Conservation (phyloP, 2,329 filamentous ascomycete genomes). For the Colletotrichum spaethianum region DNA sequence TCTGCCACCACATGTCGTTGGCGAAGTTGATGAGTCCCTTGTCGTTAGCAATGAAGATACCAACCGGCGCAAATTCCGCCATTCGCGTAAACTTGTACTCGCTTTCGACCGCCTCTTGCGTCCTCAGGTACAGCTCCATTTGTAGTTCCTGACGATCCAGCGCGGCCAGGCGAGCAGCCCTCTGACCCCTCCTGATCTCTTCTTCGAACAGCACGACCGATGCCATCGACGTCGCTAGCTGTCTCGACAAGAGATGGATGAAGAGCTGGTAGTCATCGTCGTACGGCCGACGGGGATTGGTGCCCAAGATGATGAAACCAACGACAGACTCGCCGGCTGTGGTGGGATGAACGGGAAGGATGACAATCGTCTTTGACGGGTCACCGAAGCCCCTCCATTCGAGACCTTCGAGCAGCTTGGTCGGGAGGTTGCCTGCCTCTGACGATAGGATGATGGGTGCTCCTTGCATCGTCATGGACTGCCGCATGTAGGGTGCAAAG, state of each 20-base stretch:
- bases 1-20: slow-evolving; percentile 84
- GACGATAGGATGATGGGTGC: slow-evolving; percentile 77
- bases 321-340: slow-evolving; percentile 78
- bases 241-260: slow-evolving; percentile 79
- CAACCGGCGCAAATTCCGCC: slow-evolving; percentile 87
- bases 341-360: slow-evolving; percentile 85
- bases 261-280: slow-evolving; percentile 87
- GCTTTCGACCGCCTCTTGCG: slow-evolving; percentile 74
- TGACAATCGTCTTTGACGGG: slow-evolving; percentile 77
- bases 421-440: slow-evolving; percentile 76
- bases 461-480: slow-evolving; percentile 77
- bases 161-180: slow-evolving; percentile 80
- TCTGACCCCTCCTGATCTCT: slow-evolving; percentile 82
- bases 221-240: slow-evolving; percentile 84
- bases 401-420: slow-evolving; percentile 75
- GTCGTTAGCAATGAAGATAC: slow-evolving; percentile 86
- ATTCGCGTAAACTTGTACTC: slow-evolving; percentile 87
- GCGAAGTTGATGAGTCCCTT: slow-evolving; percentile 81
- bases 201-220: slow-evolving; percentile 88
- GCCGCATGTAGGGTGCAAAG: slow-evolving; percentile 82
- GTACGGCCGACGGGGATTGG: slow-evolving; percentile 84
- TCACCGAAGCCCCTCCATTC: slow-evolving; percentile 81
- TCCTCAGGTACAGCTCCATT: slow-evolving; percentile 78
- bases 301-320: slow-evolving; percentile 83
- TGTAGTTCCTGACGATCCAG: slow-evolving; percentile 84